Base-by-base conservation (phyloP, 495 filamentous ascomycete genomes). In the Thozetella sp. region DNA sequence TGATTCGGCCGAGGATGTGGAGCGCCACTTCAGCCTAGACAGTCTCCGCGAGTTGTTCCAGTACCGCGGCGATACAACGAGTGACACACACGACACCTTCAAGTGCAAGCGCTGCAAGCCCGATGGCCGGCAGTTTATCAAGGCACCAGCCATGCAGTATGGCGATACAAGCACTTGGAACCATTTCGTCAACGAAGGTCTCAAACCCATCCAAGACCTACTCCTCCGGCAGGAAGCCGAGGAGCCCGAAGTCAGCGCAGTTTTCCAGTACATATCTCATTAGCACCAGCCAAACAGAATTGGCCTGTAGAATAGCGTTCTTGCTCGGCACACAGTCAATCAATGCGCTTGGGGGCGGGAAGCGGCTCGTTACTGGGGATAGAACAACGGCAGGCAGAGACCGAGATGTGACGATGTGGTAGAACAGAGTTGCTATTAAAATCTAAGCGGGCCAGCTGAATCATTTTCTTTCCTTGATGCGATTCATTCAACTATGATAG, bases 111-210 rank as follows among this genome's bases (percentile, higher is more conserved):
- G 95, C 30, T 99, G 95, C 67, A 90, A 88, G 67, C 88, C 90
- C 1, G 91, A 96, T 63, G 93, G 93, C 12, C 86, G 81, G 53
- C 95, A 99, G 72, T 83, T 80, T 59, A 84, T 97, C 60, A 97
- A 97, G 73, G 91, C 93, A 1, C 90, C 87, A 9, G 95, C 95
- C 0, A 93, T 98, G 88, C 73, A 98, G 64, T 99, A 99, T 69
- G 95, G 95, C 45, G 95, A 99, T 68, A 98, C 95, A 11, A 98
- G 93, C 69, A 96, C 93, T 25, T 99, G 95, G 95, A 98, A 99
- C 67, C 95, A 99, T 76, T 93, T 97, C 71, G 84, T 89, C 23
- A 96, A 97, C 72, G 84, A 85, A 4, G 86, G 86, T 15, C 69
- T 99, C 66, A 82, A 82, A 61, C 81, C 82, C 61, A 98, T 97